A percentile compares a stretch with the other conserved stretches of the same genome.
phyloP scores from a whole-genome alignment of 805 yeast species.

The Wickerhamiella galacta region DNA sequence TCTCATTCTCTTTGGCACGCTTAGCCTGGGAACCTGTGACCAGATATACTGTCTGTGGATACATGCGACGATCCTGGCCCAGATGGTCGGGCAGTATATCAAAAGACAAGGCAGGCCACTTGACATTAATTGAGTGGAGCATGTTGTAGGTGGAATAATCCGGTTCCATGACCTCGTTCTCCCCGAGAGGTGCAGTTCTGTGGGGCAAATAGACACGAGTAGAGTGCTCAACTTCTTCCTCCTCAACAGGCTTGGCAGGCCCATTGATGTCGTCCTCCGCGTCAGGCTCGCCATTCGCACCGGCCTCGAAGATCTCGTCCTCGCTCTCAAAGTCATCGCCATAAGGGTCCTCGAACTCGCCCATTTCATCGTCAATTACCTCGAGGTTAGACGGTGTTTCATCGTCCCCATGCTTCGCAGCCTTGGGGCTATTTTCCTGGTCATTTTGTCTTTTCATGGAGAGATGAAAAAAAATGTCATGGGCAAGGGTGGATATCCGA shows the following conservation, averaged over 20 bases:
- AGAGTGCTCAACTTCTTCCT: slow-evolving; percentile 25
- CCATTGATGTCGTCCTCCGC: slow-evolving; percentile 43
- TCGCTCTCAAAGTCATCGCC: slow-evolving; percentile 85
- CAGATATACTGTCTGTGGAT: slow-evolving; percentile 72
- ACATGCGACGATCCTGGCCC: slow-evolving; percentile 77
- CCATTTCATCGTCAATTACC: slow-evolving; percentile 24
- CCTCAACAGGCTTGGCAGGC: slow-evolving; percentile 22
- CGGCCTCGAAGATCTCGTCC: slow-evolving; percentile 53
- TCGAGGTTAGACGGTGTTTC: slow-evolving; percentile 24
- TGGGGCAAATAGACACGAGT: slow-evolving; percentile 63
- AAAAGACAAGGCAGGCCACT: slow-evolving; percentile 93
- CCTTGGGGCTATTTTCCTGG: slow-evolving; percentile 20
- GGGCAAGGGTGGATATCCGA: no score
- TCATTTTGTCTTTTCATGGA: slow-evolving; percentile 30
- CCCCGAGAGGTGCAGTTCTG: slow-evolving; percentile 75
- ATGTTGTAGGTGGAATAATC: slow-evolving; percentile 93
- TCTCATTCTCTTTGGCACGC: slow-evolving; percentile 71
- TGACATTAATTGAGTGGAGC: slow-evolving; percentile 83
- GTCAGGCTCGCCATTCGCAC: slow-evolving; percentile 77
- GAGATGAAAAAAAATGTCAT: slow-evolving; percentile 1
- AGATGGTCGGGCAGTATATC: slow-evolving; percentile 75
- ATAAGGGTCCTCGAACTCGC: slow-evolving; percentile 39
- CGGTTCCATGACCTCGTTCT: slow-evolving; percentile 90
- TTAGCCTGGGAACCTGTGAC: slow-evolving; percentile 92
- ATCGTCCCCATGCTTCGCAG: slow-evolving; percentile 24